Conservation (phyloP, 2,329 filamentous ascomycete genomes). For the Stachybotrys chlorohalonatus region DNA sequence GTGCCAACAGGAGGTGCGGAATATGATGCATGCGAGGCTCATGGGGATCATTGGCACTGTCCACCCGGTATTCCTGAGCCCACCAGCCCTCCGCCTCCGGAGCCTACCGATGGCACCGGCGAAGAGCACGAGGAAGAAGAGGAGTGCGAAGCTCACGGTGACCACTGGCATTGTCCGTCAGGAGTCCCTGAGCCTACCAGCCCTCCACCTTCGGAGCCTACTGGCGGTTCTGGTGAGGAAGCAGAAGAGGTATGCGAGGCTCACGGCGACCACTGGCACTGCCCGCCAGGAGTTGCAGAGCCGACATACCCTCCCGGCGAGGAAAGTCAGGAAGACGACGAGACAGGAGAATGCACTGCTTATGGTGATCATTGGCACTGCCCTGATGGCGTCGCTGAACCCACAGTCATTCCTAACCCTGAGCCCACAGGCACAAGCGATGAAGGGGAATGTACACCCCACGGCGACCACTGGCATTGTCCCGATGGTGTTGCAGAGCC, state of each 20-base stretch:
- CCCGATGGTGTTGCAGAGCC: not conserved
- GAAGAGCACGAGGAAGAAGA: no score
- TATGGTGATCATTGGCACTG: conserved; percentile 1
- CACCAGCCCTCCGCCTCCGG: not conserved
- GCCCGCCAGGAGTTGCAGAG: not conserved
- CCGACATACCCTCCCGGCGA: not conserved
- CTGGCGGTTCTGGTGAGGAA: no score
- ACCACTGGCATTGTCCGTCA: not conserved
- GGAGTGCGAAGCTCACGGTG: not conserved
- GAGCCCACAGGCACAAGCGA: not conserved
- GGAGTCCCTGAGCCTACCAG: not conserved
- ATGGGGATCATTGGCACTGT: conserved; percentile 1
- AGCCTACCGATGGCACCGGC: no score
- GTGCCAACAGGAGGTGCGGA: not conserved
- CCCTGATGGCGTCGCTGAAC: not conserved
- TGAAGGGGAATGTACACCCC: not conserved
- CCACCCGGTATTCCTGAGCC: not conserved
- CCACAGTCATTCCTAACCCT: not conserved
- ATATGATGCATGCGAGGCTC: not conserved
- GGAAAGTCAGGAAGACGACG: not conserved
- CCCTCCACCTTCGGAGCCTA: no score
- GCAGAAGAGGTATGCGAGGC: no score
- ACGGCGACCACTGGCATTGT: conserved; percentile 1
- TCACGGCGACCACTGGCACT: not conserved
- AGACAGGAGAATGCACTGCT: not conserved